Conservation (phyloP, 2,329 filamentous ascomycete genomes). For the Aureobasidium subglaciale region DNA sequence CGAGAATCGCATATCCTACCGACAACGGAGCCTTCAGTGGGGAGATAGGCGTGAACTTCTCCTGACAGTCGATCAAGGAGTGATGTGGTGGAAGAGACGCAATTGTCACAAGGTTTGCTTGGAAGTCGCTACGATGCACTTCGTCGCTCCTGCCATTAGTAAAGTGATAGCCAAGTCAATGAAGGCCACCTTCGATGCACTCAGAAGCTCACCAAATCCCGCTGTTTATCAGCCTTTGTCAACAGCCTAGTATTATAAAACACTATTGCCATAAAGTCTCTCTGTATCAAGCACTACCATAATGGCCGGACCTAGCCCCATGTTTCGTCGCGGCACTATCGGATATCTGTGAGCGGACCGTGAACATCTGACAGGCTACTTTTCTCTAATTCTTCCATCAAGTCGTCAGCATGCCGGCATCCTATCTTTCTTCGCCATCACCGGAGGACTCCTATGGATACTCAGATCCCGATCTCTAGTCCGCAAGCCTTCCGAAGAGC, state of each 20-base stretch:
- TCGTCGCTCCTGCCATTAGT: no score
- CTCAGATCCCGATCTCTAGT: not conserved
- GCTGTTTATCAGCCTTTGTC: no score
- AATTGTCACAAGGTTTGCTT: no score
- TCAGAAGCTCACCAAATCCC: no score
- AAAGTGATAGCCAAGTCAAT: no score
- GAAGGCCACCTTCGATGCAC: no score
- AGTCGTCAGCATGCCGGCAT: not conserved
- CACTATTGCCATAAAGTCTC: not conserved
- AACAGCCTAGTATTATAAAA: not conserved
- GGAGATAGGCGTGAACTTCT: no score
- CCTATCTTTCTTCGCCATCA: not conserved
- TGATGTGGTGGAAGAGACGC: no score
- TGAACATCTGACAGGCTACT: not conserved
- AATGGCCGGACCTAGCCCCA: not conserved
- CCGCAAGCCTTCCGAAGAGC: not conserved
- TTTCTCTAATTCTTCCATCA: not conserved
- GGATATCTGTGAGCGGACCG: not conserved
- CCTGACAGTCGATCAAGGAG: no score
- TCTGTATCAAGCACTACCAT: not conserved
- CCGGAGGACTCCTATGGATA: not conserved
- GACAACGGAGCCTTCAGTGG: no score
- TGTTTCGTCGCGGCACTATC: not conserved
- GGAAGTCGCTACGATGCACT: no score
- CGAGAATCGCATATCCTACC: no score